Evolutionary conservation across 768 basidiomycete species (phyloP).

Genomic region (Calocybe cyanea): DNA sequence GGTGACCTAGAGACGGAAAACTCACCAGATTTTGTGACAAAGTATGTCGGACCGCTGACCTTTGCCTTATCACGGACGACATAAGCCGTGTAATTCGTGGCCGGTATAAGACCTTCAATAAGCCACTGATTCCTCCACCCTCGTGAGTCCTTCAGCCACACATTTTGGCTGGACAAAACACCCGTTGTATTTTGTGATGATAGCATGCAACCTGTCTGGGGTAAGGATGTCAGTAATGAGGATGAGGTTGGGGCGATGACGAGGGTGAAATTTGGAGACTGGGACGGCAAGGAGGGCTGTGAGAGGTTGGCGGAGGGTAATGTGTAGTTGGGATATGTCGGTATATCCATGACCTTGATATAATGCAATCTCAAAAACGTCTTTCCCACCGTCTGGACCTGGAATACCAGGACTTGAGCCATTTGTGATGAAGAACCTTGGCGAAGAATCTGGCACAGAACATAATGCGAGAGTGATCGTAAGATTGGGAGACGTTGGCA

Average conservation of each 20-base stretch:
- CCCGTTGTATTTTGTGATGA: slow-evolving; percentile 33
- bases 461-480: slow-evolving; percentile 52
- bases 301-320: slow-evolving; percentile 56
- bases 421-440: slow-evolving; percentile 62
- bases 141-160: slow-evolving; percentile 52
- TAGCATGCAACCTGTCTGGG: slow-evolving; percentile 62
- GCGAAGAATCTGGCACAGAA: slow-evolving; percentile 27
- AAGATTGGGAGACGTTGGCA: slow-evolving; percentile 36
- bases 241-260: slow-evolving; percentile 50
- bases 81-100: slow-evolving; percentile 79
- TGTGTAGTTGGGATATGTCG: slow-evolving; percentile 71
- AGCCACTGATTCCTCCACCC: slow-evolving; percentile 75
- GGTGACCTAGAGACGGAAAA: slow-evolving; percentile 3
- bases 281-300: slow-evolving; percentile 35
- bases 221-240: slow-evolving; percentile 33
- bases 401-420: slow-evolving; percentile 32
- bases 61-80: slow-evolving; percentile 51
- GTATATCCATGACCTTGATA: slow-evolving; percentile 46
- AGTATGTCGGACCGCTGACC: slow-evolving; percentile 66
- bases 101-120: slow-evolving; percentile 50
- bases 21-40: slow-evolving; percentile 72
- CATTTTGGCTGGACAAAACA: slow-evolving; percentile 36
- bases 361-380: slow-evolving; percentile 46
- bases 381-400: slow-evolving; percentile 30
- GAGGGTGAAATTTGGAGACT: slow-evolving; percentile 48